Evolutionary conservation across 164 flowering plant species (phyloP), one percentile per base, ranked within the genome.

Genomic region (Vitis rupestris): DNA sequence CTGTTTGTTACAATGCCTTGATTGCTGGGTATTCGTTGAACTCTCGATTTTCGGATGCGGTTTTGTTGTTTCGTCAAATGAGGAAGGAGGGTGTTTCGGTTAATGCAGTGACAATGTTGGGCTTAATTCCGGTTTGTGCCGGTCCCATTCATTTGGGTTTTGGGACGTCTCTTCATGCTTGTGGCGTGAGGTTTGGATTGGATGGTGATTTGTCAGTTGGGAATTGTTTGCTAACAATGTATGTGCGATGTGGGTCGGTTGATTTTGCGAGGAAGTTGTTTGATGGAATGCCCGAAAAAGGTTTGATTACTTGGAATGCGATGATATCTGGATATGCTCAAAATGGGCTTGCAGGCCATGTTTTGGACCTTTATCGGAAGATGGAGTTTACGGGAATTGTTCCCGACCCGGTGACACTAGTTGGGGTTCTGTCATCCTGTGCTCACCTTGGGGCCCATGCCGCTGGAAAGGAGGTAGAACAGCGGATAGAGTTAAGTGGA

Each of bases 321-420:
- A 86, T 94, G 92, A 87, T 94, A 44, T 86, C 88, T 64, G 97
- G 97, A 68, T 94, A 89, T 70, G 84, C 93, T 0, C 98, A 92
- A 64, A 84, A 85, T 72, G 97, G 98, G 57, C 76, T 82, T 65
- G 92, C 95, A 23, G 53, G 74, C 1, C 51, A 82, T 13, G 98
- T 85, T 49, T 78, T 94, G 78, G 87, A 87, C 19, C 82, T 94
- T 47, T 92, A 89, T 72, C 59, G 59, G 9, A 74, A 85, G 80
- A 88, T 92, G 97, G 73, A 82, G 16, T 53, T 19, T 61, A 30
- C 8, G 87, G 88, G 48, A 66, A 88, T 44, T 61, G 59, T 66
- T 94, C 97, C 27, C 16, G 95, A 92, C 63, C 72, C 88, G 16
- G 87, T 94, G 16, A 89, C 94, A 0, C 75, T 88, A 50, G 88